A percentile compares a stretch with the other conserved stretches of the same genome.
Evolutionary conservation across 2,329 filamentous ascomycete genomes (phyloP).

Genomic region (Ceratocystis smalleyi): DNA sequence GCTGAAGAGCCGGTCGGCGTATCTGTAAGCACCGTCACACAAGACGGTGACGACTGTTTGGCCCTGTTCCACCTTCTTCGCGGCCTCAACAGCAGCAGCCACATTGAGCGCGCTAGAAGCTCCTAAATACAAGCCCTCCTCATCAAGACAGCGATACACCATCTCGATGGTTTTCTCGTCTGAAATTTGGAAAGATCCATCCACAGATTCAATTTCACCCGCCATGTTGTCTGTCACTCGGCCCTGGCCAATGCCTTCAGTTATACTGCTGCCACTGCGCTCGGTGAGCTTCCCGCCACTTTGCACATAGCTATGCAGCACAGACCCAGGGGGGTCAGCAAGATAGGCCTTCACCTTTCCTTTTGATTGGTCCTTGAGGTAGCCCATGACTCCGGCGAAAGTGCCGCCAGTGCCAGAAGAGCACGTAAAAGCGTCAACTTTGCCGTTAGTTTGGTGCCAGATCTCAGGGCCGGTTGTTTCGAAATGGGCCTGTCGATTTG

Average conservation of each 20-base stretch:
- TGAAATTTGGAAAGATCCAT: constrained; percentile 68
- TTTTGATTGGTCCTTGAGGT: constrained; percentile 65
- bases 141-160: constrained; percentile 91
- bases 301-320: constrained; percentile 80
- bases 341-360: constrained; percentile 76
- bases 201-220: constrained; percentile 69
- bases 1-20: constrained; percentile 86
- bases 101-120: constrained; percentile 91
- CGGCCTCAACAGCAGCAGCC: constrained; percentile 85
- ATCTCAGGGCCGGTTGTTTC: constrained; percentile 97
- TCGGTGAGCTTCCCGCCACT: constrained; percentile 75
- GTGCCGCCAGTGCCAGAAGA: constrained; percentile 88
- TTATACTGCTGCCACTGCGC: constrained; percentile 73
- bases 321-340: constrained; percentile 84
- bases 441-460: constrained; percentile 77
- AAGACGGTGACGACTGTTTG: constrained; percentile 87
- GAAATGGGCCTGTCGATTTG: constrained; percentile 84
- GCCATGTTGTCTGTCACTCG: constrained; percentile 88
- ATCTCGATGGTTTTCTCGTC: constrained; percentile 95
- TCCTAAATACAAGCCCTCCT: constrained; percentile 89
- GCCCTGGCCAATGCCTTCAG: constrained; percentile 93
- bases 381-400: constrained; percentile 73
- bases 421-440: constrained; percentile 87
- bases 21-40: constrained; percentile 93
- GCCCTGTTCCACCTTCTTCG: constrained; percentile 73